These are phyloP conservation scores for Hippophae tibetana DNA, from an alignment of 306 rosid genomes.

Conservation along the genomic window DNA sequence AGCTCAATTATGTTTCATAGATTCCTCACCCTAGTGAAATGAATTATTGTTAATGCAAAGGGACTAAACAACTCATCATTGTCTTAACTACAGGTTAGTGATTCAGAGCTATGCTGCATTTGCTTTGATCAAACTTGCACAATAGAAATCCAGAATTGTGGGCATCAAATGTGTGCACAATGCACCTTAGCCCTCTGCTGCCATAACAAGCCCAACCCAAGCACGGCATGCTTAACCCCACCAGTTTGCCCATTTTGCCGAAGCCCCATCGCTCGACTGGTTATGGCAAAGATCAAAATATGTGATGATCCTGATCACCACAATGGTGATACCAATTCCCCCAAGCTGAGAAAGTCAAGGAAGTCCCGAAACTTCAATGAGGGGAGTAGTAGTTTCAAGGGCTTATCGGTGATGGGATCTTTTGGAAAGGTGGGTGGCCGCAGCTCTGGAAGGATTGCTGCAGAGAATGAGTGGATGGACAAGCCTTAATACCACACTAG, in stretches of 20 bases:
- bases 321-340: conserved; percentile 32
- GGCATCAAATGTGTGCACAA: conserved; percentile 96
- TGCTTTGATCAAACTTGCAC: conserved; percentile 91
- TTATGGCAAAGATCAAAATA: conserved; percentile 41
- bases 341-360: conserved; percentile 55
- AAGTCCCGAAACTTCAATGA: conserved; percentile 54
- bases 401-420: conserved; percentile 49
- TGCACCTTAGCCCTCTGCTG: conserved; percentile 90
- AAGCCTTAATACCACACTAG: conserved; percentile 30
- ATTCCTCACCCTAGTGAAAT: neutral
- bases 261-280: conserved; percentile 51
- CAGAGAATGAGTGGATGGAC: conserved; percentile 62
- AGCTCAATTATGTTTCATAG: neutral
- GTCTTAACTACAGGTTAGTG: conserved; percentile 58
- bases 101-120: conserved; percentile 76
- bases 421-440: conserved; percentile 67
- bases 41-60: conserved; percentile 1
- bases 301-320: conserved; percentile 41
- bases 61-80: conserved; percentile 10
- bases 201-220: conserved; percentile 80
- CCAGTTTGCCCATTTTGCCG: conserved; percentile 96
- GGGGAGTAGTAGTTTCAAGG: conserved; percentile 82
- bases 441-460: conserved; percentile 55
- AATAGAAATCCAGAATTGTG: conserved; percentile 77
- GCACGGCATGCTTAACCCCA: conserved; percentile 50